Conservation (phyloP, 2,329 filamentous ascomycete species). For the Botrytis sinoallii region DNA sequence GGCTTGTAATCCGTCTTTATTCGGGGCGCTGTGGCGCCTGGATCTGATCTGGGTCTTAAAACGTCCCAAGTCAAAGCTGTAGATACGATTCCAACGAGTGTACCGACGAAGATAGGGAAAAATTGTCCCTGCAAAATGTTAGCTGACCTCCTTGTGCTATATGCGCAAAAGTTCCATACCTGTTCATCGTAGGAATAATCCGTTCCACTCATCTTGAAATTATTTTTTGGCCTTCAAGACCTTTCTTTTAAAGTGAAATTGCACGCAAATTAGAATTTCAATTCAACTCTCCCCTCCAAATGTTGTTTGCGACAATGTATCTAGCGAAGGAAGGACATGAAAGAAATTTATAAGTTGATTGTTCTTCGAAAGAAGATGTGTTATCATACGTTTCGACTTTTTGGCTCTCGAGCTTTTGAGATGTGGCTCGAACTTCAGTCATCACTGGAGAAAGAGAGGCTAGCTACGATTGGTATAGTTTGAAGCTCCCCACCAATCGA, state of each 20-base stretch:
- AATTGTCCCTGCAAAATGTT: constrained; percentile 70
- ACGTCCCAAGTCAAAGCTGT: constrained; percentile 87
- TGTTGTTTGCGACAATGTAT: not conserved
- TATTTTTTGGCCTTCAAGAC: constrained; percentile 29
- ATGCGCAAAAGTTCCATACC: constrained; percentile 44
- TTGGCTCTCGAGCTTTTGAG: constrained; percentile 13
- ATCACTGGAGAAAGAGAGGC: not conserved
- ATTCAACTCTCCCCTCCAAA: not conserved
- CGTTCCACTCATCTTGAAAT: constrained; percentile 42
- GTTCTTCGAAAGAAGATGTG: constrained; percentile 7
- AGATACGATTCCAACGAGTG: constrained; percentile 81
- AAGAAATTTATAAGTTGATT: constrained; percentile 1
- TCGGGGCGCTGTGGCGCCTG: constrained; percentile 75
- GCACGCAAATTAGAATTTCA: constrained; percentile 25
- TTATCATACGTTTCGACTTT: constrained; percentile 10
- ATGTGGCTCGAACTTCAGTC: constrained; percentile 18
- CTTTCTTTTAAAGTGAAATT: constrained; percentile 22
- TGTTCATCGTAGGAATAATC: constrained; percentile 99
- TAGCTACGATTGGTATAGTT: constrained; percentile 11
- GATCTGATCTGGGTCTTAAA: constrained; percentile 71
- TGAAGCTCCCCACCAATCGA: not conserved
- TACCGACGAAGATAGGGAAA: constrained; percentile 98
- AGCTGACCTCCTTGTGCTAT: constrained; percentile 15
- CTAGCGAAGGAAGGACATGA: constrained; percentile 11
- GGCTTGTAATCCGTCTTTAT: constrained; percentile 80